phyloP scores from a whole-genome alignment of 176 grass and related monocot species.

The Dendrocalamus sinicus region DNA sequence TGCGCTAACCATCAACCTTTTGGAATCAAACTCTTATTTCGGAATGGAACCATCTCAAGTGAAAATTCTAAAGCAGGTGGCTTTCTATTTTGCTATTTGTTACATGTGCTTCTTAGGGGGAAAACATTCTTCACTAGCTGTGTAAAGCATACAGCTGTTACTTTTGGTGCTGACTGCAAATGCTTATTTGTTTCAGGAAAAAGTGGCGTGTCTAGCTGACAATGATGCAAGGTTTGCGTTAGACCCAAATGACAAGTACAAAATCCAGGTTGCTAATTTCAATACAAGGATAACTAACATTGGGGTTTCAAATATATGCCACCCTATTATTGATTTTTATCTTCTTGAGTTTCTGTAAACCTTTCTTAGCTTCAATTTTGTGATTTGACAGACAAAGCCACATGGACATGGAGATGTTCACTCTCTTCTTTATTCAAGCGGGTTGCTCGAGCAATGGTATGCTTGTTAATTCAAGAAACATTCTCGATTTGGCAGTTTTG shows the following conservation, averaged over 20 bases:
- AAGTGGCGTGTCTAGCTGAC: conserved; percentile 88
- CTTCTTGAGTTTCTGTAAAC: neutral
- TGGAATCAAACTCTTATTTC: conserved; percentile 92
- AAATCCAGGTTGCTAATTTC: conserved; percentile 78
- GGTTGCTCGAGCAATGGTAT: conserved; percentile 85
- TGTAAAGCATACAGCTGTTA: neutral
- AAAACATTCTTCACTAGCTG: neutral
- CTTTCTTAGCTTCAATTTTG: conserved; percentile 35
- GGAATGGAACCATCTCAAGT: conserved; percentile 94
- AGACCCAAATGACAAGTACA: conserved; percentile 92
- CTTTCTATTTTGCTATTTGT: conserved; percentile 22
- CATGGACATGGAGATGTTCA: conserved; percentile 99
- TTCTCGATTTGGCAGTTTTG: neutral
- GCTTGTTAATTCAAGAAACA: conserved; percentile 23
- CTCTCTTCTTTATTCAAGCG: conserved; percentile 93
- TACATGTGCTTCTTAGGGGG: conserved; percentile 6
- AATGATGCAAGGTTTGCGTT: conserved; percentile 91
- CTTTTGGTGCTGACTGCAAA: conserved; percentile 11
- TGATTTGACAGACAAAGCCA: conserved; percentile 81
- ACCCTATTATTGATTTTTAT: neutral
- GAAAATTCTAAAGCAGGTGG: conserved; percentile 91
- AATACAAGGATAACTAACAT: neutral
- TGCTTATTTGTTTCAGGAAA: conserved; percentile 66
- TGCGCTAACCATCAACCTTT: conserved; percentile 66
- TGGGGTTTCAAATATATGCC: neutral